Evolutionary conservation across 441 rosid genomes (phyloP).

Genomic region (Francoa sonchifolia): DNA sequence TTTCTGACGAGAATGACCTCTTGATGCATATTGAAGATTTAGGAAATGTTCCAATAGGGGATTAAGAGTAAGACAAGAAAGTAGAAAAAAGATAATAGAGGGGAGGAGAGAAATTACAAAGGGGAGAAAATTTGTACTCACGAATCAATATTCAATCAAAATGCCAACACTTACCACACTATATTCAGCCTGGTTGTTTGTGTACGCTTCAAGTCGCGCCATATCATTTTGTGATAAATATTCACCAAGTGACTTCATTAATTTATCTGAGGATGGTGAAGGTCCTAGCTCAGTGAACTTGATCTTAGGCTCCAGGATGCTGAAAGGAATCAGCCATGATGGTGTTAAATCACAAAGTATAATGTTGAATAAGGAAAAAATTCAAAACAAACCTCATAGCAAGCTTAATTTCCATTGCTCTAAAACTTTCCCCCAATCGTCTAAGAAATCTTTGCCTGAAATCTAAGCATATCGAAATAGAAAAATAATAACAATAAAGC

Average conservation of each 20-base stretch:
- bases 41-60: too few species aligned
- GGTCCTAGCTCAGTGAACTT: conserved; percentile 40
- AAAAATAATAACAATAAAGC: conserved; percentile 8
- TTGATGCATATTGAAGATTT: too few species aligned
- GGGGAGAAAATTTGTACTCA: too few species aligned
- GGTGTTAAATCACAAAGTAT: conserved; percentile 9
- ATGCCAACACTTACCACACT: conserved; percentile 56
- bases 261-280: conserved; percentile 29
- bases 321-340: conserved; percentile 24
- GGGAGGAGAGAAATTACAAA: too few species aligned
- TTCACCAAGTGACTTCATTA: conserved; percentile 37
- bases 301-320: conserved; percentile 83
- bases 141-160: neutral
- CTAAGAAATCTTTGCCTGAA: conserved; percentile 62
- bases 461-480: conserved; percentile 24
- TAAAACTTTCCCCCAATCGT: conserved; percentile 43
- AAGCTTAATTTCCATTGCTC: conserved; percentile 77
- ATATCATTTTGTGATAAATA: conserved; percentile 56
- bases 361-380: conserved; percentile 4
- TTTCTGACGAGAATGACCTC: too few species aligned
- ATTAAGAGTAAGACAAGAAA: too few species aligned
- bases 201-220: conserved; percentile 63
- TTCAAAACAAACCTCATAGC: conserved; percentile 68
- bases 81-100: too few species aligned
- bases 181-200: conserved; percentile 65